Percentiles rank a stretch among this genome's conserved stretches.
Conservation (phyloP, 176 grass and related monocot species). For the Pontederia crassipes region DNA sequence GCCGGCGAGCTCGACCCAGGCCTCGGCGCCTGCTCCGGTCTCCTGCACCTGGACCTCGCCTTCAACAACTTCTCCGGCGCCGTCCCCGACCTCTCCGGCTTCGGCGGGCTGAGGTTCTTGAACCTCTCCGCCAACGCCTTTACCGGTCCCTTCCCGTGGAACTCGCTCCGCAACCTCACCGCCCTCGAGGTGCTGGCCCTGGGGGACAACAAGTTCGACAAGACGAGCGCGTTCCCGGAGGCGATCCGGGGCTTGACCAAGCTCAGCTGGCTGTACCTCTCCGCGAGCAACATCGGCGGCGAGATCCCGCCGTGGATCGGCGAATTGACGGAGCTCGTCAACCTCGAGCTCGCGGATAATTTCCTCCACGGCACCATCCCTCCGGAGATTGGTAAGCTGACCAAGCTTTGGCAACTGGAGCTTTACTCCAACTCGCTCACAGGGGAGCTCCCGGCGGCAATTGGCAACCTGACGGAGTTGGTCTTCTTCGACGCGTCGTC, state of each 20-base stretch:
- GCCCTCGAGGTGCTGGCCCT: neutral
- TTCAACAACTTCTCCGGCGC: neutral
- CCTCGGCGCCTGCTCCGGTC: conserved; percentile 5
- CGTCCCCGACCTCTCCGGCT: neutral
- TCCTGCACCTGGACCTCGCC: conserved; percentile 6
- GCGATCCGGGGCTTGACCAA: conserved; percentile 4
- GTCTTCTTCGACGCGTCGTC: conserved; percentile 26
- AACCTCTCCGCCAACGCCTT: conserved; percentile 15
- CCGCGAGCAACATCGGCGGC: neutral
- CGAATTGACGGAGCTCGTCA: conserved; percentile 9
- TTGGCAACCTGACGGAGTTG: conserved; percentile 5
- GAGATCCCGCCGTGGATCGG: conserved; percentile 9
- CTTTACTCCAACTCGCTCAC: conserved; percentile 12
- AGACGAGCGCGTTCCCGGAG: conserved; percentile 3
- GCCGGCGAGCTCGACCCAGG: neutral
- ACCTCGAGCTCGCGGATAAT: conserved; percentile 9
- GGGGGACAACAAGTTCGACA: conserved; percentile 3
- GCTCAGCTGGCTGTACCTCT: conserved; percentile 11
- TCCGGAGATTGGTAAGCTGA: conserved; percentile 5
- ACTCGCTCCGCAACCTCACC: conserved; percentile 8
- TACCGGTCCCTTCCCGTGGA: conserved; percentile 8
- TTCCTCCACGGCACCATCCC: conserved; percentile 6
- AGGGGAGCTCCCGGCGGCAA: neutral
- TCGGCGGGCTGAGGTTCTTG: neutral
- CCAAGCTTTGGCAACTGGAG: conserved; percentile 9